A percentile compares a stretch with the other conserved stretches of the same genome.
Conservation (phyloP, 106 monocot genomes). For the Ottelia alismoides region DNA sequence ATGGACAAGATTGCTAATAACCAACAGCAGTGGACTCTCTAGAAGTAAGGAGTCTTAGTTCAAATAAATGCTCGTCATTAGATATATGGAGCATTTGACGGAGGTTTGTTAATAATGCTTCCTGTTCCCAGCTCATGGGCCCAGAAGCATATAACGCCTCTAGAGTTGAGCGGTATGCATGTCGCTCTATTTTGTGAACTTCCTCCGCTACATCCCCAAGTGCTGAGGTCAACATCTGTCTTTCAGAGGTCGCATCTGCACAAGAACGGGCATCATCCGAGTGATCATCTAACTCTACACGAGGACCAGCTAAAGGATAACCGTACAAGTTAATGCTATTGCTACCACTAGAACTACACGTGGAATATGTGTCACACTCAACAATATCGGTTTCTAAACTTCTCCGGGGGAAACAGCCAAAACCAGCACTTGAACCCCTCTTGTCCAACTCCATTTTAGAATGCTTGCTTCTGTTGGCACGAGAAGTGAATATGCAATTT, state of each 20-base stretch:
- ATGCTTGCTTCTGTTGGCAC: no score
- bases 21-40: no score
- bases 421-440: no score
- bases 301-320: slow-evolving; percentile 6
- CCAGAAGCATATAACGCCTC: slow-evolving; percentile 65
- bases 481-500: no score
- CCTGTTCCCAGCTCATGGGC: slow-evolving; percentile 79
- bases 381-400: not conserved
- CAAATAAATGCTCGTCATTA: slow-evolving; percentile 53
- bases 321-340: slow-evolving; percentile 13
- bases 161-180: slow-evolving; percentile 47
- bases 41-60: slow-evolving; percentile 40
- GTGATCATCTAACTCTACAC: slow-evolving; percentile 15
- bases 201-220: slow-evolving; percentile 14
- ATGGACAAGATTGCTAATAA: no score
- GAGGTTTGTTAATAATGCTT: slow-evolving; percentile 63
- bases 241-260: slow-evolving; percentile 11
- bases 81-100: slow-evolving; percentile 59
- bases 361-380: slow-evolving; percentile 4
- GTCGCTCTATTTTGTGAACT: slow-evolving; percentile 44
- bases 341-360: slow-evolving; percentile 23
- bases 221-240: slow-evolving; percentile 11
- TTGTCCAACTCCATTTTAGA: no score
- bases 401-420: no score
- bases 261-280: slow-evolving; percentile 19